A percentile compares a stretch with the other conserved stretches of the same genome.
These are phyloP conservation scores for Limtongia smithiae DNA, from an alignment of 805 yeast species.

Conservation along the genomic window DNA sequence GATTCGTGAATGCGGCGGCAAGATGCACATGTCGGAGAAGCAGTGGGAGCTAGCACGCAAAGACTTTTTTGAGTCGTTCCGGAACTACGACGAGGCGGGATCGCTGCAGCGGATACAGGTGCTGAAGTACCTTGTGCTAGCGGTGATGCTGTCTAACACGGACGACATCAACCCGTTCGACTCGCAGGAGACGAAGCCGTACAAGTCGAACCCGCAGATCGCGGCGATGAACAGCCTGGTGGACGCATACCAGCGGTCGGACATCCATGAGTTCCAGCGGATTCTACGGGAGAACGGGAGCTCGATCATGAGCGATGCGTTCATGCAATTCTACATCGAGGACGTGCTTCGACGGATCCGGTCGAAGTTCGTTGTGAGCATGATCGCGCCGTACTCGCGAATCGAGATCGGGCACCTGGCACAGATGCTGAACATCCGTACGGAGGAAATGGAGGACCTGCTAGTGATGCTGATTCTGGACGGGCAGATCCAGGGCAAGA, in stretches of 20 bases:
- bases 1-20: conserved; percentile 74
- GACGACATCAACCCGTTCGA: conserved; percentile 67
- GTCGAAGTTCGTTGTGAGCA: conserved; percentile 32
- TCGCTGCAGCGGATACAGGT: conserved; percentile 56
- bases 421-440: conserved; percentile 25
- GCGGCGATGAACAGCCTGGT: conserved; percentile 36
- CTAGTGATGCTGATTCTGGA: conserved; percentile 34
- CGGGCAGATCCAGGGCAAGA: conserved; percentile 32
- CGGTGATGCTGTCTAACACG: conserved; percentile 54
- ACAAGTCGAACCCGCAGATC: conserved; percentile 38
- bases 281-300: conserved; percentile 22
- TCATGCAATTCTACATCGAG: conserved; percentile 29
- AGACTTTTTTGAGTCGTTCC: conserved; percentile 54
- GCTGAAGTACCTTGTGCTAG: conserved; percentile 58
- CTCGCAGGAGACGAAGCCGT: conserved; percentile 65
- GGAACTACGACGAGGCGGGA: conserved; percentile 63
- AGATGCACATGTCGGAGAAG: conserved; percentile 56
- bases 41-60: conserved; percentile 58
- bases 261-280: conserved; percentile 28
- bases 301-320: conserved; percentile 30
- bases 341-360: conserved; percentile 33
- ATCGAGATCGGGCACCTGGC: conserved; percentile 34
- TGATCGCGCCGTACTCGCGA: conserved; percentile 36
- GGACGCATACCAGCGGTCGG: conserved; percentile 36
- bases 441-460: conserved; percentile 27